These are phyloP conservation scores for Globisporangium irregulare DNA, from an alignment of 352 stramenopile species.

Conservation along the genomic window DNA sequence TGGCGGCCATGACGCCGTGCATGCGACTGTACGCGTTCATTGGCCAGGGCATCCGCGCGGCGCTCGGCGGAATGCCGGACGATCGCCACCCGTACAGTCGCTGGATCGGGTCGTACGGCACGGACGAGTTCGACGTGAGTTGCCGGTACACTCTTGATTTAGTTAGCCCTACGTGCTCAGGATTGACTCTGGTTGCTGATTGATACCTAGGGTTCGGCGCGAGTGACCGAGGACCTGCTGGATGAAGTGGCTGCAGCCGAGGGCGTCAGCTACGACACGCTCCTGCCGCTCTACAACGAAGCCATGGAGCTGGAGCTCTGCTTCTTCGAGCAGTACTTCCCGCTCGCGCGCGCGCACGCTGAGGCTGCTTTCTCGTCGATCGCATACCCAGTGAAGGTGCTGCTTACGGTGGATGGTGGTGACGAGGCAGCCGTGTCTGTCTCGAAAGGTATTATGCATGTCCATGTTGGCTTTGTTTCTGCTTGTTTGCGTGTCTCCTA, in stretches of 20 bases:
- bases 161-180: neutral
- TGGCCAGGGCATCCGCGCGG: conserved; percentile 27
- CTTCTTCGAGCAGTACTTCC: conserved; percentile 57
- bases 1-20: conserved; percentile 54
- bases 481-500: conserved; percentile 14
- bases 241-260: conserved; percentile 31
- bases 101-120: conserved; percentile 52
- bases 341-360: conserved; percentile 19
- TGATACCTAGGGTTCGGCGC: conserved; percentile 13
- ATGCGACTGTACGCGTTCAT: conserved; percentile 52
- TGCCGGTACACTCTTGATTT: neutral
- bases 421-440: neutral
- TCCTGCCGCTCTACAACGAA: conserved; percentile 41
- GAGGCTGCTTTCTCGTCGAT: neutral
- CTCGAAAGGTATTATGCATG: conserved; percentile 18
- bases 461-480: conserved; percentile 4
- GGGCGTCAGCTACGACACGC: conserved; percentile 18
- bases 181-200: neutral
- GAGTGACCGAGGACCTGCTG: conserved; percentile 31
- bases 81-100: conserved; percentile 29
- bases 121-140: conserved; percentile 34
- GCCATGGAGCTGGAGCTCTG: conserved; percentile 53
- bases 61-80: conserved; percentile 7
- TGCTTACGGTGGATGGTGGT: conserved; percentile 14
- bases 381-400: conserved; percentile 15